Evolutionary conservation across 345 rosid species (phyloP), one percentile per base, ranked within the genome.

Genomic region (Erodium maritimum): DNA sequence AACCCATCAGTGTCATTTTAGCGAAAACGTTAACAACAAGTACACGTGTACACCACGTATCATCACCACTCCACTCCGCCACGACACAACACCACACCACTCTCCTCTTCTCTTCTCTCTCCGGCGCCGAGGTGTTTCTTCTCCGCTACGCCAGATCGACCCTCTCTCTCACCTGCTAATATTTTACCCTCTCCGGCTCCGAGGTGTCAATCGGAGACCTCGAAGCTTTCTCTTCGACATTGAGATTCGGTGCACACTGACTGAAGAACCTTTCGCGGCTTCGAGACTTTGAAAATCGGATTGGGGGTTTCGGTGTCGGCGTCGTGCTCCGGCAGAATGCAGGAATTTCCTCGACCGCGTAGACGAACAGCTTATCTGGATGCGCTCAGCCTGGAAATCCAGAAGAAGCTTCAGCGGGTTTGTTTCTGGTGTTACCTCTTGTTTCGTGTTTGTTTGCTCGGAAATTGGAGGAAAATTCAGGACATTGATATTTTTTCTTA

Each of bases 341-440:
- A 13, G 2, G 48, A 42, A 42, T 3, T 12, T 42, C 12, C 85
- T 50, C 65, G 85, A 51, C 68, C 76, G 61, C 69, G 79, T 71
- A 82, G 81, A 56, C 72, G 82, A 67, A 80, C 87, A 23, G 87
- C 85, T 69, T 83, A 77, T 71, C 82, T 79, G 18, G 71, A 80
- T 75, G 94, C 94, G 14, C 96, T 91, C 63, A 80, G 96, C 5
- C 80, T 54, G 5, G 86, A 94, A 74, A 90, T 94, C 66, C 84
- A 85, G 80, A 90, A 82, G 78, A 94, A 94, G 76, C 97, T 94
- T 60, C 90, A 87, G 22, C 82, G 86, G 83, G 97, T 94, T 65
- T 55, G 86, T 59, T 59, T n/a, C n/a, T 42, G 29, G 19, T 34
- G 23, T 55, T 34, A 17, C 33, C 19, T 34, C 48, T 42, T 16